These are phyloP conservation scores for Rosa hybrid DNA, from an alignment of 331 rosid genomes.

Conservation along the genomic window DNA sequence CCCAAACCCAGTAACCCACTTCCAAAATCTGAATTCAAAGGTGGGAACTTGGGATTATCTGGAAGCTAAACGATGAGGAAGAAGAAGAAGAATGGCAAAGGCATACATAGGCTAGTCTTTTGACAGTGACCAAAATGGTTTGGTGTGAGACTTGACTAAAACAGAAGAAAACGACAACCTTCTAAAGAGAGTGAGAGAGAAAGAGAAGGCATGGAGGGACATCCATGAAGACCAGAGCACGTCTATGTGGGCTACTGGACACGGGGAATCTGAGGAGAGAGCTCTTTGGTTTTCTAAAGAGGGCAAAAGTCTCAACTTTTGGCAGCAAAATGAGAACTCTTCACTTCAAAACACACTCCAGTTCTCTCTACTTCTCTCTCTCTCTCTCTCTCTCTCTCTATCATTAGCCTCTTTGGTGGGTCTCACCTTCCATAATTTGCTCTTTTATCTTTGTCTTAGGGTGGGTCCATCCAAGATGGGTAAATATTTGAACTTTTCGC, in stretches of 20 bases:
- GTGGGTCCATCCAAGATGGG: constrained; percentile 11
- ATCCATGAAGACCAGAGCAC: constrained; percentile 36
- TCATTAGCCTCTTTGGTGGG: not conserved
- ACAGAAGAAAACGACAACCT: constrained; percentile 44
- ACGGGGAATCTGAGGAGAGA: constrained; percentile 32
- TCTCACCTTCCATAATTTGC: not conserved
- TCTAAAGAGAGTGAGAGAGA: not conserved
- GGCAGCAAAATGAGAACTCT: constrained; percentile 23
- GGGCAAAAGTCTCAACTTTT: constrained; percentile 27
- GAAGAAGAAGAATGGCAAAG: constrained; percentile 34
- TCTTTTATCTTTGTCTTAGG: constrained; percentile 20
- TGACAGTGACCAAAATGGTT: constrained; percentile 39
- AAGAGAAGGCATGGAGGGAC: constrained; percentile 23
- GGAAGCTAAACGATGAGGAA: constrained; percentile 31
- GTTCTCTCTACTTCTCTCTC: not conserved
- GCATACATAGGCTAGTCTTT: constrained; percentile 25
- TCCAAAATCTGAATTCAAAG: constrained; percentile 20
- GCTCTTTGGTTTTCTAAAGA: constrained; percentile 10
- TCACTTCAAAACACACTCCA: not conserved
- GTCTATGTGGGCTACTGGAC: constrained; percentile 24
- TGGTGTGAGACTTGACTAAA: constrained; percentile 54
- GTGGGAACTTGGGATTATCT: constrained; percentile 21
- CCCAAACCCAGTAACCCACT: constrained; percentile 32
- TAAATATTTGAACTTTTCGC: not conserved
- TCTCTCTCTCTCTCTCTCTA: not conserved